Percentiles rank a stretch among this genome's conserved stretches.
Conservation (phyloP, 2,329 filamentous ascomycete species). For the Allantophomopsis lycopodina region DNA sequence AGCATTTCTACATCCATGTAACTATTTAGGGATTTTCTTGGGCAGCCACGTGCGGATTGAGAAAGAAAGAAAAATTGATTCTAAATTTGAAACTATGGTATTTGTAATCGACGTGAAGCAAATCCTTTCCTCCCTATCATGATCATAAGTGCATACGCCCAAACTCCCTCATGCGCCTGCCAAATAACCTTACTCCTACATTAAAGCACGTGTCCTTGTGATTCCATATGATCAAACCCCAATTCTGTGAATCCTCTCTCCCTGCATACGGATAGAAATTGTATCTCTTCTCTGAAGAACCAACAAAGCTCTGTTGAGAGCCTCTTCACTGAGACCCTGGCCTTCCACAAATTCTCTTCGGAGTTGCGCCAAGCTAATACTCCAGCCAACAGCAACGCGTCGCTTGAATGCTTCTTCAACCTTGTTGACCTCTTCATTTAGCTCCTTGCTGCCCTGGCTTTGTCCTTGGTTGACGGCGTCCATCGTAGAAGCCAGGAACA, state of each 20-base stretch:
- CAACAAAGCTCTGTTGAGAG: slow-evolving; percentile 71
- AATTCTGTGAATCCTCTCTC: slow-evolving; percentile 60
- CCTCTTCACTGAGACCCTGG: slow-evolving; percentile 79
- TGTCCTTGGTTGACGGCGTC: slow-evolving; percentile 89
- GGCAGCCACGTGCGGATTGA: no score
- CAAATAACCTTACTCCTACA: no score
- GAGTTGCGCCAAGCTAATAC: slow-evolving; percentile 75
- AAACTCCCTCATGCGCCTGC: no score
- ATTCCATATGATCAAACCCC: slow-evolving; percentile 33
- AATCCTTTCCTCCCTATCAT: no score
- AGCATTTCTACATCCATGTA: no score
- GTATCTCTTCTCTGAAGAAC: slow-evolving; percentile 81
- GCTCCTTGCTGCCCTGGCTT: slow-evolving; percentile 69
- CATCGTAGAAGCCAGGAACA: slow-evolving; percentile 96
- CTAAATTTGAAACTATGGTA: no score
- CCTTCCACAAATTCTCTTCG: slow-evolving; percentile 84
- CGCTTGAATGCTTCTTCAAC: slow-evolving; percentile 82
- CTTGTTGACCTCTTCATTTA: slow-evolving; percentile 79
- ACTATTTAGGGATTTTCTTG: no score
- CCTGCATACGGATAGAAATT: slow-evolving; percentile 67
- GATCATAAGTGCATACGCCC: no score
- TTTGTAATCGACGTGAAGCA: no score
- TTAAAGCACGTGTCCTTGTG: no score
- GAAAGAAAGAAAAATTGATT: no score
- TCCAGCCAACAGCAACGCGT: slow-evolving; percentile 87